Conservation (phyloP, 352 stramenopile species). For the Phytophthora palmivora region DNA sequence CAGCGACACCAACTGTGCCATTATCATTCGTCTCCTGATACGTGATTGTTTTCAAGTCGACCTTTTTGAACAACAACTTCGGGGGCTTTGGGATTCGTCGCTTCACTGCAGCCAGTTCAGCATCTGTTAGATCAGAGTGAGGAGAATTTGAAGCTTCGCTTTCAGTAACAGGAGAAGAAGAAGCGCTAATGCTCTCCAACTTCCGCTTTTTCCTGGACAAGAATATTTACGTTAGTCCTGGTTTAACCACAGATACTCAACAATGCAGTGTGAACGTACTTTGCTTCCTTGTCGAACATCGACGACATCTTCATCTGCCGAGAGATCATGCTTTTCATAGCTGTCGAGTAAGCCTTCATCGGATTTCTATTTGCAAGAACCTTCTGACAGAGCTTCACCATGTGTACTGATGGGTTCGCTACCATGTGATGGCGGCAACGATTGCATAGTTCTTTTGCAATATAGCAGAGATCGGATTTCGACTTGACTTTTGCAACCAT, state of each 20-base stretch:
- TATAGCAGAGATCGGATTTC: conserved; percentile 68
- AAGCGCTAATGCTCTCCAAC: conserved; percentile 55
- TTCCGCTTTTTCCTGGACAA: conserved; percentile 78
- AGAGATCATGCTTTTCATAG: conserved; percentile 90
- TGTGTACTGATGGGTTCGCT: conserved; percentile 83
- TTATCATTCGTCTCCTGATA: conserved; percentile 89
- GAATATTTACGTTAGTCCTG: conserved; percentile 22
- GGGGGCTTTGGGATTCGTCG: conserved; percentile 83
- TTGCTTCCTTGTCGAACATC: conserved; percentile 69
- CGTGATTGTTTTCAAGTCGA: conserved; percentile 86
- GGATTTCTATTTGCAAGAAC: conserved; percentile 72
- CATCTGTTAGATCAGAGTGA: conserved; percentile 79
- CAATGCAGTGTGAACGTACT: conserved; percentile 54
- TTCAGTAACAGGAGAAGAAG: conserved; percentile 65
- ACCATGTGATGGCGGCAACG: conserved; percentile 84
- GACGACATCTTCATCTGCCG: conserved; percentile 84
- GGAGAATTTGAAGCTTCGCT: conserved; percentile 70
- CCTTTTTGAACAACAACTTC: conserved; percentile 86
- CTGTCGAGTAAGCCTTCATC: conserved; percentile 83
- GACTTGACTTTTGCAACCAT: conserved; percentile 69
- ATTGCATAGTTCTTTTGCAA: conserved; percentile 80
- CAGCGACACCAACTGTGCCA: conserved; percentile 82
- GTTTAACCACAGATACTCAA: background rate
- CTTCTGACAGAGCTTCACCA: conserved; percentile 85
- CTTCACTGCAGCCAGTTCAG: conserved; percentile 83